Evolutionary conservation across 441 rosid species (phyloP).

Genomic region (Pelargonium fulgidum): DNA sequence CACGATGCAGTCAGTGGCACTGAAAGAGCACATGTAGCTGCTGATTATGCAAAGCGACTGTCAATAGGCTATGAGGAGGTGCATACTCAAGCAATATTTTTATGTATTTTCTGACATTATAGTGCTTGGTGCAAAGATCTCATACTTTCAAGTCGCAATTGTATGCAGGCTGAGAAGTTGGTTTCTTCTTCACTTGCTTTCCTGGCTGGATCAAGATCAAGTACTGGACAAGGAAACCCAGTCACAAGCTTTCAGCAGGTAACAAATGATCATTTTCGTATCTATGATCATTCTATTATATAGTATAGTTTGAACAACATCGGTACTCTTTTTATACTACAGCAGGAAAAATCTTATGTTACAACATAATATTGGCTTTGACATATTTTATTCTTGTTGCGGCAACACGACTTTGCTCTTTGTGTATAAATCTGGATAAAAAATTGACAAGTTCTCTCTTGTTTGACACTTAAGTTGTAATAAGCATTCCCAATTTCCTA

Average conservation of each 20-base stretch:
- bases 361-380: too few relatives aligned
- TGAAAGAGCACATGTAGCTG: slow-evolving; percentile 86
- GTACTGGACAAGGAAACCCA: slow-evolving; percentile 29
- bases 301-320: too few relatives aligned
- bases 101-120: not conserved
- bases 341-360: too few relatives aligned
- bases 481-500: too few relatives aligned
- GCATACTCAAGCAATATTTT: slow-evolving; percentile 15
- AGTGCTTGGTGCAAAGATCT: not conserved
- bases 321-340: too few relatives aligned
- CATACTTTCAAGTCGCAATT: slow-evolving; percentile 5
- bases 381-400: too few relatives aligned
- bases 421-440: too few relatives aligned
- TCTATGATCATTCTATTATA: too few relatives aligned
- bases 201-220: slow-evolving; percentile 45
- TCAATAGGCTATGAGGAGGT: slow-evolving; percentile 89
- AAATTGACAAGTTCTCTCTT: too few relatives aligned
- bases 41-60: slow-evolving; percentile 87
- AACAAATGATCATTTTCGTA: slow-evolving; percentile 11
- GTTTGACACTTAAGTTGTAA: too few relatives aligned
- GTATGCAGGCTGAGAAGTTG: slow-evolving; percentile 74
- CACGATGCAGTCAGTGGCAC: slow-evolving; percentile 97
- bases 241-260: slow-evolving; percentile 68
- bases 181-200: slow-evolving; percentile 75
- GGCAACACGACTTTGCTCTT: too few relatives aligned